Percentiles rank a stretch among this genome's conserved stretches.
Conservation (phyloP, 1,284 basidiomycete genomes). For the Xerocomus amazonicus region DNA sequence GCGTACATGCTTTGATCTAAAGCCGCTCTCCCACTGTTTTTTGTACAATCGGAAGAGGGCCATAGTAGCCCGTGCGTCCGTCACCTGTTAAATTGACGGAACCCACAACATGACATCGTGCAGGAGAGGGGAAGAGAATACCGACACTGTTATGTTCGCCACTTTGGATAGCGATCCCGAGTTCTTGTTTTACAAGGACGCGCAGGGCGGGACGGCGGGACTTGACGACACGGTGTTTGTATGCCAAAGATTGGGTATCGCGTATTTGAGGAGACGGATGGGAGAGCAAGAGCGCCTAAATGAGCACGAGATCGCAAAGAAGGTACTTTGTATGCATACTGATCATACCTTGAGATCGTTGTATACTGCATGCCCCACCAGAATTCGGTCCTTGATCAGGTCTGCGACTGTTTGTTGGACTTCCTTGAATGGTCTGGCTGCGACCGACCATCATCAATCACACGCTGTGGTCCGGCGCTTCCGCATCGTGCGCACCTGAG, state of each 20-base stretch:
- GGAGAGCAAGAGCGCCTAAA: conserved; percentile 81
- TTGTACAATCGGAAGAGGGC: conserved; percentile 89
- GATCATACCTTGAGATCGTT: conserved; percentile 82
- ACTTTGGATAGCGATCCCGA: conserved; percentile 82
- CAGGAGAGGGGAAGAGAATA: conserved; percentile 2
- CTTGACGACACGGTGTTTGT: conserved; percentile 55
- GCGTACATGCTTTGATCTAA: conserved; percentile 23
- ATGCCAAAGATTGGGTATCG: conserved; percentile 77
- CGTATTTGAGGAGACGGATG: conserved; percentile 79
- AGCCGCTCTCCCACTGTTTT: conserved; percentile 74
- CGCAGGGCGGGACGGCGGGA: conserved; percentile 74
- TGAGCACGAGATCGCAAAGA: not conserved
- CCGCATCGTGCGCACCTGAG: conserved; percentile 38
- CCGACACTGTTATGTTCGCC: conserved; percentile 86
- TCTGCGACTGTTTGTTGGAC: conserved; percentile 81
- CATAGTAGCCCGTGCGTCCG: conserved; percentile 95
- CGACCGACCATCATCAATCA: not conserved
- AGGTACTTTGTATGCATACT: not conserved
- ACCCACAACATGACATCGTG: not conserved
- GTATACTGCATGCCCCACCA: conserved; percentile 93
- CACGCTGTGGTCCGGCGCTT: not conserved
- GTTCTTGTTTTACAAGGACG: conserved; percentile 77
- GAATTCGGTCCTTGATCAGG: conserved; percentile 74
- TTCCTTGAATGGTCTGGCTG: conserved; percentile 76
- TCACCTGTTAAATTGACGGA: conserved; percentile 53